phyloP scores from a whole-genome alignment of 139 green algal species.

The Haematococcus lacustris region DNA sequence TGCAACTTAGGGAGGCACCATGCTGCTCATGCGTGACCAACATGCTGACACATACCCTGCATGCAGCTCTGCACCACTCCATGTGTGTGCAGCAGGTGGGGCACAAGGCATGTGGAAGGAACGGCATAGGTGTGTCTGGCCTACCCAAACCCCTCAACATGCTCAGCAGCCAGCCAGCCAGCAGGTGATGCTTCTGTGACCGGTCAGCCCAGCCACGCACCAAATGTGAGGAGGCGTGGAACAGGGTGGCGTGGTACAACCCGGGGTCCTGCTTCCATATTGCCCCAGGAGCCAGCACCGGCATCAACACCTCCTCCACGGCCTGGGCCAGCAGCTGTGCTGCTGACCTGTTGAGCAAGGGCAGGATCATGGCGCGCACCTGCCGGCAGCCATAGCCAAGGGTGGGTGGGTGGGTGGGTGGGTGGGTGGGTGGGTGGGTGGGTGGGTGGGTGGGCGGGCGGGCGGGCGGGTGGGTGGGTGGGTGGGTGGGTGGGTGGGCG shows the following conservation, averaged over 20 bases:
- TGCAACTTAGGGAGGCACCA: too few relatives aligned
- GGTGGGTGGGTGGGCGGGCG: too few relatives aligned
- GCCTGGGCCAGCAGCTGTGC: slow-evolving; percentile 13
- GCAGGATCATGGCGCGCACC: slow-evolving; percentile 52
- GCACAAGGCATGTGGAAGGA: background rate
- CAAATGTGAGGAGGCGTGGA: slow-evolving; percentile 54
- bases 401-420: too few relatives aligned
- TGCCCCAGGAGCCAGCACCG: slow-evolving; percentile 20
- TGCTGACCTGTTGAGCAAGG: slow-evolving; percentile 26
- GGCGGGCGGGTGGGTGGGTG: too few relatives aligned
- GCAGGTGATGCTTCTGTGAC: background rate
- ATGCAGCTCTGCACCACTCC: background rate
- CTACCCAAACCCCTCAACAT: background rate
- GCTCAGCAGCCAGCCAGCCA: background rate
- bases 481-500: too few relatives aligned
- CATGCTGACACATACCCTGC: background rate
- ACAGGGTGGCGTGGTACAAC: slow-evolving; percentile 59
- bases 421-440: too few relatives aligned
- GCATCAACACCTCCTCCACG: slow-evolving; percentile 28
- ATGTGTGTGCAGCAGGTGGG: background rate
- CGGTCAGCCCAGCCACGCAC: too few relatives aligned
- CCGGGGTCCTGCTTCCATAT: slow-evolving; percentile 55
- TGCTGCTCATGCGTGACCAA: too few relatives aligned
- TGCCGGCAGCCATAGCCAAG: too few relatives aligned
- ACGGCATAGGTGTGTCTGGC: background rate